phyloP scores from a whole-genome alignment of 306 rosid genomes.

The Cucurbita maxima region DNA sequence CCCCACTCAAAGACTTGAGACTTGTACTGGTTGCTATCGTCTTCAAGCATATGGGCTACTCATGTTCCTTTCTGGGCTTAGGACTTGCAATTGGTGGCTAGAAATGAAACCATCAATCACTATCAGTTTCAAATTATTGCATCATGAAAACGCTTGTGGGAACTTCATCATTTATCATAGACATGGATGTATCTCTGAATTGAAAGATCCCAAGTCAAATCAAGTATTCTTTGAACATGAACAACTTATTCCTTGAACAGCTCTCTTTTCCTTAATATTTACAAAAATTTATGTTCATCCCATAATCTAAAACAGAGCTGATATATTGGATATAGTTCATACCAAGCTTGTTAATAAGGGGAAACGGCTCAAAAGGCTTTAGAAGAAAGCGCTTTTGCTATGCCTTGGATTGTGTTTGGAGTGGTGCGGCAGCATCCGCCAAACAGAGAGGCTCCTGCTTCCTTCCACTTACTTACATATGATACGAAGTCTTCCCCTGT shows the following conservation, averaged over 20 bases:
- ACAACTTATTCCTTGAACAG: background rate
- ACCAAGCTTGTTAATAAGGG: conserved; percentile 1
- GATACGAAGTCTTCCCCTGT: conserved; percentile 59
- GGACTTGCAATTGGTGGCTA: background rate
- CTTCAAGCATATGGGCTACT: background rate
- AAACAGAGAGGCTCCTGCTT: conserved; percentile 68
- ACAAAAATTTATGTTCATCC: background rate
- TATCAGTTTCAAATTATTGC: background rate
- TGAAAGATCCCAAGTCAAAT: background rate
- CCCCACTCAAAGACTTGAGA: background rate
- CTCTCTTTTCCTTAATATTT: background rate
- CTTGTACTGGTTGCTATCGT: background rate
- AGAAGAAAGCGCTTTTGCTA: conserved; percentile 25
- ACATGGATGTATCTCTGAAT: too few relatives aligned
- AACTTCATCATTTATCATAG: background rate
- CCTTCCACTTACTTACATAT: conserved; percentile 54
- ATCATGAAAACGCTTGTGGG: background rate
- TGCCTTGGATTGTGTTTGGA: conserved; percentile 67
- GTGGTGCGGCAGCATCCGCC: conserved; percentile 96
- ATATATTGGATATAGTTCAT: background rate
- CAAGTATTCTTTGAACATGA: background rate
- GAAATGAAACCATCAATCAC: conserved; percentile 1
- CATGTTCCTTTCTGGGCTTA: background rate
- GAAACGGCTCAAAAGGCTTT: background rate
- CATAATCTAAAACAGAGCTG: background rate